phyloP scores from a whole-genome alignment of 345 rosid genomes.

The Orychophragmus violaceus region DNA sequence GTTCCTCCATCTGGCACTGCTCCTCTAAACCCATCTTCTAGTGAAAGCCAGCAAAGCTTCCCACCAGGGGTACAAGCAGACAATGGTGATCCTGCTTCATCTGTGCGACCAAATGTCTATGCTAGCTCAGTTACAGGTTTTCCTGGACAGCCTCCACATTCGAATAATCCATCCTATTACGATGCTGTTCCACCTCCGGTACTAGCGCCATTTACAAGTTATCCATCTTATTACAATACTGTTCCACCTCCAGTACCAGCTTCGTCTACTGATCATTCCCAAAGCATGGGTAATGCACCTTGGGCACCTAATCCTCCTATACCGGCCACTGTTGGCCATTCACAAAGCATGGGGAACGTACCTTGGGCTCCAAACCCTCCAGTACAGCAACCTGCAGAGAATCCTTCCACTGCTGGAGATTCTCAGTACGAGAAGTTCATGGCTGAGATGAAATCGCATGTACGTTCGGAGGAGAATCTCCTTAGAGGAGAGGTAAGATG shows the following conservation, averaged over 20 bases:
- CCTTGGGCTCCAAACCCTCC: conserved; percentile 74
- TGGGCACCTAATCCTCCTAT: conserved; percentile 33
- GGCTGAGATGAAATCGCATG: conserved; percentile 88
- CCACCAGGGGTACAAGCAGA: conserved; percentile 93
- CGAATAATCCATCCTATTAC: conserved; percentile 70
- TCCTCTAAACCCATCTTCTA: too few species aligned
- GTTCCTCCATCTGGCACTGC: conserved; percentile 66
- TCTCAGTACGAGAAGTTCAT: conserved; percentile 92
- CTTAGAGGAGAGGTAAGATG: conserved; percentile 45
- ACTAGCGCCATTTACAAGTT: too few species aligned
- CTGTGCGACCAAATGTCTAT: conserved; percentile 46
- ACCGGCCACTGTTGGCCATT: conserved; percentile 47
- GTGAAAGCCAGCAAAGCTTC: conserved; percentile 69
- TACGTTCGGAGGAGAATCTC: conserved; percentile 8
- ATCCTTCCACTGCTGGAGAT: conserved; percentile 58
- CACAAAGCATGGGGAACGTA: conserved; percentile 52
- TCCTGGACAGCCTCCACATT: conserved; percentile 58
- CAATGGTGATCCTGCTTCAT: conserved; percentile 44
- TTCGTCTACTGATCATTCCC: conserved; percentile 47
- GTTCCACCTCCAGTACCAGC: conserved; percentile 56
- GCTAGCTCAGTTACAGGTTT: conserved; percentile 43
- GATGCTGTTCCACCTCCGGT: conserved; percentile 65
- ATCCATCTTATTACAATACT: conserved; percentile 61
- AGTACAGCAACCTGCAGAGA: conserved; percentile 51
- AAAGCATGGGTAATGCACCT: conserved; percentile 38